A percentile compares a stretch with the other conserved stretches of the same genome.
Conservation (phyloP, 768 basidiomycete species). For the Dictyophora rubrovolvata region DNA sequence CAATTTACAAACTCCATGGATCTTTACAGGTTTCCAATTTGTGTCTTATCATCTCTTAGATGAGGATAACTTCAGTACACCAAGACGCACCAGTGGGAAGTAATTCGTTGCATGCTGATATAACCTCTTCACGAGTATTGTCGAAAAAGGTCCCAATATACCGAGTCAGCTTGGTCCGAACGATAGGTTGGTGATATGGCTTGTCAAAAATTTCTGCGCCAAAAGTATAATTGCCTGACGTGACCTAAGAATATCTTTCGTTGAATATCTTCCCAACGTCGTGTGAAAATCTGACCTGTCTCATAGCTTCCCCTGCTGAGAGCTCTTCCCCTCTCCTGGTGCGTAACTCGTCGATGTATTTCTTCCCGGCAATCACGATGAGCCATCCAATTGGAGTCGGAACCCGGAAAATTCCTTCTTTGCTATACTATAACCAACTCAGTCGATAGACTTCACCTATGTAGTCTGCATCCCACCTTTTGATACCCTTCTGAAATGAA, state of each 20-base stretch:
- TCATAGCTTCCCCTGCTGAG: constrained; percentile 3
- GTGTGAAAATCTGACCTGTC: background rate
- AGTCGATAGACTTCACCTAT: too few species aligned
- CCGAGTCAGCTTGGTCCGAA: constrained; percentile 2
- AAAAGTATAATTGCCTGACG: background rate
- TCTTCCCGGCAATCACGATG: background rate
- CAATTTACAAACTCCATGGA: constrained; percentile 17
- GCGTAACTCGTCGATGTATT: constrained; percentile 4
- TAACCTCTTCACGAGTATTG: background rate
- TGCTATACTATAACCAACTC: background rate
- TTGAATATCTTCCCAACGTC: background rate
- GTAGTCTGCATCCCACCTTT: background rate
- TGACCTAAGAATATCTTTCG: constrained; percentile 15
- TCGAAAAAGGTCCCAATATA: background rate
- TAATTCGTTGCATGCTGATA: background rate
- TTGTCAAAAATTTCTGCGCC: background rate
- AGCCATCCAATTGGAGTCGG: background rate
- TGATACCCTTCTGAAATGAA: background rate
- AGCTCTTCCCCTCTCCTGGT: constrained; percentile 7
- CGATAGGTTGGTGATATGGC: background rate
- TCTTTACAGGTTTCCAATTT: background rate
- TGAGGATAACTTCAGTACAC: background rate
- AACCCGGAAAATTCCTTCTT: background rate
- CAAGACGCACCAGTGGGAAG: background rate
- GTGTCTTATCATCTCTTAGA: background rate